phyloP scores from a whole-genome alignment of 1,139 yeast genomes.

The Pichia sp. region DNA sequence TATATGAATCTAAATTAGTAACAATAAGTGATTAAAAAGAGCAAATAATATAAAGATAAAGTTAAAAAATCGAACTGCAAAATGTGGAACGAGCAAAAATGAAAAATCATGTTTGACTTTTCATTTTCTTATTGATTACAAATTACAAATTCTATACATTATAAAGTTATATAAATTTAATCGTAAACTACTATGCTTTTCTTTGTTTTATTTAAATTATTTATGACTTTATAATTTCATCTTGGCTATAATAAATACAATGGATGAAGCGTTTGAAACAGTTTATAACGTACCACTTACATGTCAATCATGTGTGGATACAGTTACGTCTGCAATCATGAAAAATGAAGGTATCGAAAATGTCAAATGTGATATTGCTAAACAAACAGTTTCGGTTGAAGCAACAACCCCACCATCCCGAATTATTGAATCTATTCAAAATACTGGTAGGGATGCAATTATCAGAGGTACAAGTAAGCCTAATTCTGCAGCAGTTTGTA shows the following conservation, averaged over 20 bases:
- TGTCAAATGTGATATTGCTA: constrained; percentile 46
- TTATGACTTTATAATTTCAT: too few species aligned
- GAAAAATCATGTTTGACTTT: background rate
- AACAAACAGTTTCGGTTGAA: constrained; percentile 54
- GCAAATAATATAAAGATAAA: too few species aligned
- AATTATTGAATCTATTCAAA: constrained; percentile 58
- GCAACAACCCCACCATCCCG: constrained; percentile 68
- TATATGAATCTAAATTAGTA: too few species aligned
- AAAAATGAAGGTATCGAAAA: constrained; percentile 41
- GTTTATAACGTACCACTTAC: constrained; percentile 76
- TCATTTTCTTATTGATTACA: background rate
- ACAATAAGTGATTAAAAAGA: too few species aligned
- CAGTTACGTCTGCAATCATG: constrained; percentile 48
- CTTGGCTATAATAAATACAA: background rate
- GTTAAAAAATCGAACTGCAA: background rate
- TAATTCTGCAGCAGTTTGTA: constrained; percentile 87
- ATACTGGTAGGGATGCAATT: constrained; percentile 79
- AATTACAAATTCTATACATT: background rate
- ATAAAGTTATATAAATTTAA: too few species aligned
- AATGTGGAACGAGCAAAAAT: too few species aligned
- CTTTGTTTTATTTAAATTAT: background rate
- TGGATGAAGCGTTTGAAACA: constrained; percentile 34
- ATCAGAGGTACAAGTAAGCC: constrained; percentile 87
- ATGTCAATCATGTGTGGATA: constrained; percentile 62
- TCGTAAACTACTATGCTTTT: background rate